phyloP scores from a whole-genome alignment of 2,329 filamentous ascomycete species.

The Epichloe hybrida region DNA sequence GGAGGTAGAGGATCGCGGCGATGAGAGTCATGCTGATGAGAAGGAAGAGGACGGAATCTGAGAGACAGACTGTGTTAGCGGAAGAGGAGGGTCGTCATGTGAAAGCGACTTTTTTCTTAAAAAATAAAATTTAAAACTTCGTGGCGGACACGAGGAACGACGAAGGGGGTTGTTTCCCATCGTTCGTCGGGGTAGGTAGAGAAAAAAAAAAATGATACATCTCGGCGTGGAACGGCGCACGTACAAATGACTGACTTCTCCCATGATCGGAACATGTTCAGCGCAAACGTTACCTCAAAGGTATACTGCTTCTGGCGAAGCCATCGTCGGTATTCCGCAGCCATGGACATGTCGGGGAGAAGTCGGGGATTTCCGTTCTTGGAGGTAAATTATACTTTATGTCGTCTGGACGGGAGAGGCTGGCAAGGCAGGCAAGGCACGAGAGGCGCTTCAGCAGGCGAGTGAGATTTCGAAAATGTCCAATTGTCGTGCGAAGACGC shows the following conservation, averaged over 20 bases:
- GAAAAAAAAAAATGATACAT: no score
- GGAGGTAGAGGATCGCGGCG: slow-evolving; percentile 82
- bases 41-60: slow-evolving; percentile 86
- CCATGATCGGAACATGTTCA: slow-evolving; percentile 94
- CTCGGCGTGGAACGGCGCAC: slow-evolving; percentile 26
- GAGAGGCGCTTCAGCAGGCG: background rate
- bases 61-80: background rate
- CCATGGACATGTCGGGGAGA: slow-evolving; percentile 6
- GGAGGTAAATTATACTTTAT: background rate
- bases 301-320: slow-evolving; percentile 93
- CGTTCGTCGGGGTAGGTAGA: no score
- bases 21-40: slow-evolving; percentile 76
- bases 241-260: slow-evolving; percentile 97
- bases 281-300: slow-evolving; percentile 89
- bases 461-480: no score
- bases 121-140: no score
- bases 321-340: slow-evolving; percentile 54
- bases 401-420: background rate
- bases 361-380: background rate
- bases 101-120: background rate
- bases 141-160: no score
- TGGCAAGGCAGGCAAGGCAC: no score
- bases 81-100: background rate
- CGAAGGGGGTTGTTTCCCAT: no score
- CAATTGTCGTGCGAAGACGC: no score